Evolutionary conservation across 345 rosid species (phyloP), one percentile per base, ranked within the genome.

Genomic region (Aurinia saxatilis): DNA sequence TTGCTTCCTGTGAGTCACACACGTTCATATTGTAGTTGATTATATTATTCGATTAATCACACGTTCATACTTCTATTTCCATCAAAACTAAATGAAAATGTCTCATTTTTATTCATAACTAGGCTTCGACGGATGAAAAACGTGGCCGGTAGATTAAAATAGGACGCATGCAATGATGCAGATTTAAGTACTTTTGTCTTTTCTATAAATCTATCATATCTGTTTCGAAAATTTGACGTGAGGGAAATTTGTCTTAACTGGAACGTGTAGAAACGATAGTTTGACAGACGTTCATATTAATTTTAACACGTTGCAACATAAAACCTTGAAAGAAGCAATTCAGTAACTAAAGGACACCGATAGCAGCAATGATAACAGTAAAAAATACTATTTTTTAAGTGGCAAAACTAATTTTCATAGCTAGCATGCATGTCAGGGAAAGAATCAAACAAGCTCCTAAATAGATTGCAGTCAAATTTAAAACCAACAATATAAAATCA

Each of bases 1-100:
- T 46, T 95, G 97, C 78, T 88, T 95, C 30, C 97, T 72, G 66
- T 44, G 23, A 55, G 21, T 10, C 14, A 59, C 16, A 5, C 46
- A 47, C 47, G 55, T 14, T 31, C 44, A 70, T 62, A 7, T 56
- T 56, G 46, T 47, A 37, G 19, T 21, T 29, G 61, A 16, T 17
- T 4, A 41, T 15, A 11, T 18, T 44, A 31, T 35, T 41, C 0
- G 61, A 5, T 34, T 35, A 27, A 3, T 8, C 13, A 45, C 21
- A n/a, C n/a, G 2, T n/a, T n/a, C n/a, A n/a, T n/a, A n/a, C n/a
- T 4, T 12, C 8, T 25, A 25, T 16, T 30, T 7, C 11, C 34
- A 35, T 55, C n/a, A 40, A 19, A 42, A 25, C 33, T 13, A 25
- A 6, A 50, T 27, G 27, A 42, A 41, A 45, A 10, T 37, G 48